Evolutionary conservation across 1,139 yeast species (phyloP).

Genomic region (Meyerozyma guilliermondii): DNA sequence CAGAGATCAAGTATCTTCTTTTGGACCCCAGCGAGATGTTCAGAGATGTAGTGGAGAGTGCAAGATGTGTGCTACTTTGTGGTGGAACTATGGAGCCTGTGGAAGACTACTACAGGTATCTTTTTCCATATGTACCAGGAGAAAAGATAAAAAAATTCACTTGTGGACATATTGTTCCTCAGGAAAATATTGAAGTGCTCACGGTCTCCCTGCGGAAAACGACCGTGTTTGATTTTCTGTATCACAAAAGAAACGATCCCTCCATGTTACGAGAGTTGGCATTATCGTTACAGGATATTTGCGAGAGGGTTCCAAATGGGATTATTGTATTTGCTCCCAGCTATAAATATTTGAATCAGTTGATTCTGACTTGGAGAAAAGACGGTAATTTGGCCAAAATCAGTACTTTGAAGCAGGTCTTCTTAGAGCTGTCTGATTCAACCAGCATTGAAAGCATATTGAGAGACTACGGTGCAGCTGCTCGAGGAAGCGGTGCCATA

Average conservation of each 20-base stretch:
- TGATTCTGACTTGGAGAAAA: slow-evolving; percentile 49
- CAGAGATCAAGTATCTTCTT: slow-evolving; percentile 60
- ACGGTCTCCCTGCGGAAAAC: slow-evolving; percentile 32
- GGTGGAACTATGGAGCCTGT: slow-evolving; percentile 98
- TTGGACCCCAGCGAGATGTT: slow-evolving; percentile 78
- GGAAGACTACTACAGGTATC: slow-evolving; percentile 56
- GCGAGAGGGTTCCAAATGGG: slow-evolving; percentile 61
- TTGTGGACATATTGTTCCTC: slow-evolving; percentile 85
- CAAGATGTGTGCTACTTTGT: slow-evolving; percentile 72
- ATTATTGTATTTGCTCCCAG: slow-evolving; percentile 83
- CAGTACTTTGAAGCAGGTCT: slow-evolving; percentile 38
- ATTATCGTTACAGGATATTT: slow-evolving; percentile 35
- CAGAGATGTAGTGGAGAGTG: slow-evolving; percentile 56
- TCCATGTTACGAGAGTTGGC: slow-evolving; percentile 53
- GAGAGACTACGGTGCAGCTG: slow-evolving; percentile 40
- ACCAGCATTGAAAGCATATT: slow-evolving; percentile 42
- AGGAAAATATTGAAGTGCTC: slow-evolving; percentile 57
- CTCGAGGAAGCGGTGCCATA: slow-evolving; percentile 49
- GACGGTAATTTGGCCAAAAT: slow-evolving; percentile 27
- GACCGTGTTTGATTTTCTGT: slow-evolving; percentile 59
- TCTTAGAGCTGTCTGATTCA: slow-evolving; percentile 51
- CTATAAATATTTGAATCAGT: slow-evolving; percentile 59
- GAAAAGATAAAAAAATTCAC: slow-evolving; percentile 49
- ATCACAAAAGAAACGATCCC: slow-evolving; percentile 49
- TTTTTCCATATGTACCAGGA: slow-evolving; percentile 54